Conservation (phyloP, 192 early-diverging fungal species). For the Phycomyces nitens region DNA sequence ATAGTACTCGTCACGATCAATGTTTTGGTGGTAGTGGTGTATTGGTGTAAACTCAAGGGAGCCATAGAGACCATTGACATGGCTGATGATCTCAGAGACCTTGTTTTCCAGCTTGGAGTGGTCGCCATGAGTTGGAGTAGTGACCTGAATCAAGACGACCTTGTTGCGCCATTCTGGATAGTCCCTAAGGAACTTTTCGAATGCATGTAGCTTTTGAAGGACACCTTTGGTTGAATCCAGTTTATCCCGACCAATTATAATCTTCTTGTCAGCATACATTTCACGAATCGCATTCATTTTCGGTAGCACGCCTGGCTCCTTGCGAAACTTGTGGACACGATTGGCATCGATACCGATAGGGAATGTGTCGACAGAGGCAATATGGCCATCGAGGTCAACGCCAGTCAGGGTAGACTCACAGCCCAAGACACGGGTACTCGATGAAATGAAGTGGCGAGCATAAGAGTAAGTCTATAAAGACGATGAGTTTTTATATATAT, state of each 20-base stretch:
- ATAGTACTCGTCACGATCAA: conserved; percentile 96
- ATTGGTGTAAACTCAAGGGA: conserved; percentile 94
- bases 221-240: conserved; percentile 93
- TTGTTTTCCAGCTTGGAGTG: conserved; percentile 76
- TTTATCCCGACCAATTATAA: conserved; percentile 95
- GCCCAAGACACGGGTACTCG: conserved; percentile 92
- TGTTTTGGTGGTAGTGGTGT: conserved; percentile 87
- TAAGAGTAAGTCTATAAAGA: conserved; percentile 79
- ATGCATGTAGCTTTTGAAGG: conserved; percentile 89
- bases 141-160: conserved; percentile 96
- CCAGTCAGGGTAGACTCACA: conserved; percentile 90
- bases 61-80: conserved; percentile 93
- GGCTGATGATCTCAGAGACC: conserved; percentile 84
- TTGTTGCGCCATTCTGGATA: conserved; percentile 94
- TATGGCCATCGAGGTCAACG: conserved; percentile 79
- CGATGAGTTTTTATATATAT: background rate
- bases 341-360: conserved; percentile 94
- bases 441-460: conserved; percentile 89
- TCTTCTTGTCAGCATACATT: conserved; percentile 86
- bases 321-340: conserved; percentile 61
- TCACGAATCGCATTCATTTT: conserved; percentile 81
- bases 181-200: conserved; percentile 83
- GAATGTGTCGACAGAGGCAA: conserved; percentile 85
- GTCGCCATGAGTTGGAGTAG: conserved; percentile 75
- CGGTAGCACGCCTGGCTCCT: conserved; percentile 64